Percentiles rank a stretch among this genome's conserved stretches.
Evolutionary conservation across 1,139 yeast species (phyloP).

Genomic region (Debaryomyces singareniensis): DNA sequence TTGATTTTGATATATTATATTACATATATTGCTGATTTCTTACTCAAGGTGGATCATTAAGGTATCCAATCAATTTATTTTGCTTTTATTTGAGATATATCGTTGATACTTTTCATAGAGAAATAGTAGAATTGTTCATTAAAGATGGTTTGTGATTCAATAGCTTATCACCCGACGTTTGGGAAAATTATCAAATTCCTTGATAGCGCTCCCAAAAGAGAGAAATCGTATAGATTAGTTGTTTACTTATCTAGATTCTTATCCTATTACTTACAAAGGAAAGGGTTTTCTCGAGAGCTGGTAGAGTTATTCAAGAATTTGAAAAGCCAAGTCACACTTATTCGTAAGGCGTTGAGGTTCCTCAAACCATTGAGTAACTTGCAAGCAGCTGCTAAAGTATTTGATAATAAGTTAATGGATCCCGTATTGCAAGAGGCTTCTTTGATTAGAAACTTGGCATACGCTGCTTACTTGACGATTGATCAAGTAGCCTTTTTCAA

Average conservation of each 20-base stretch:
- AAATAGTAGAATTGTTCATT: no score
- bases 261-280: slow-evolving; percentile 53
- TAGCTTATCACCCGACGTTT: slow-evolving; percentile 71
- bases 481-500: slow-evolving; percentile 74
- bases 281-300: slow-evolving; percentile 49
- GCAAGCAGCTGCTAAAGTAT: slow-evolving; percentile 62
- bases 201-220: slow-evolving; percentile 59
- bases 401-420: slow-evolving; percentile 68
- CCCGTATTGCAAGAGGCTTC: slow-evolving; percentile 53
- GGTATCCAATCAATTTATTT: no score
- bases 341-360: slow-evolving; percentile 81
- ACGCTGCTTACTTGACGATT: slow-evolving; percentile 66
- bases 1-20: no score
- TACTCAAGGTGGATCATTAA: no score
- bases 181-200: slow-evolving; percentile 57
- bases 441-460: slow-evolving; percentile 63
- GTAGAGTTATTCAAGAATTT: slow-evolving; percentile 47
- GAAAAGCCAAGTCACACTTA: slow-evolving; percentile 55
- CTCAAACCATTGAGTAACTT: slow-evolving; percentile 77
- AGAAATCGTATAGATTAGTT: slow-evolving; percentile 71
- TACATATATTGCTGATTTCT: no score
- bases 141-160: slow-evolving; percentile 60
- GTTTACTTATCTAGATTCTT: slow-evolving; percentile 79
- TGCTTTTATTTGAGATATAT: no score
- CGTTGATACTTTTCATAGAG: no score